A percentile compares a stretch with the other conserved stretches of the same genome.
Conservation (phyloP, 495 filamentous ascomycete species). For the Podospora didyma region DNA sequence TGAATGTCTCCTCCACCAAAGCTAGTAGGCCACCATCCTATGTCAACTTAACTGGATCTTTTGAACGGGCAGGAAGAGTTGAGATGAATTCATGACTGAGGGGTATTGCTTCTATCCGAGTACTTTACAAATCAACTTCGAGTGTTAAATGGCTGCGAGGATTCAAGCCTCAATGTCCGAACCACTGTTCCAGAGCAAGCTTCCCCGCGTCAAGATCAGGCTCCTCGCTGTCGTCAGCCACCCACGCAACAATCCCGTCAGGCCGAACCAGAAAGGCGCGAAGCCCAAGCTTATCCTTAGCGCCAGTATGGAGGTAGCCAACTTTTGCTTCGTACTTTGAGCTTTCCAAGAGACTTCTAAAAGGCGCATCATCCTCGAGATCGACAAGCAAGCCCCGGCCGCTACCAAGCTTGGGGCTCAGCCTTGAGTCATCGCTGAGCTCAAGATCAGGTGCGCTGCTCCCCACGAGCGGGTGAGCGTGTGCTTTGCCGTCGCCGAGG, state of each 20-base stretch:
- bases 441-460: conserved; percentile 28
- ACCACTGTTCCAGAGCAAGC: background rate
- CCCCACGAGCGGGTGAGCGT: conserved; percentile 23
- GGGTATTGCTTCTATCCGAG: too few relatives aligned
- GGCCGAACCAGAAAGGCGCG: conserved; percentile 27
- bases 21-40: too few relatives aligned
- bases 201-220: background rate
- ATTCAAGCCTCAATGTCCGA: background rate
- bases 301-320: conserved; percentile 18
- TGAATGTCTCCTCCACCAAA: too few relatives aligned
- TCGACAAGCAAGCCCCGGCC: conserved; percentile 24
- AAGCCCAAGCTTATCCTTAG: conserved; percentile 23
- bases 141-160: too few relatives aligned
- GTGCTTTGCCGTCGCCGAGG: conserved; percentile 11
- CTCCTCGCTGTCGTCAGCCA: background rate
- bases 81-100: too few relatives aligned
- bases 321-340: conserved; percentile 12
- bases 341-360: background rate
- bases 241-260: conserved; percentile 33
- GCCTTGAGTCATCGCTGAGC: conserved; percentile 19
- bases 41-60: too few relatives aligned
- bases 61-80: too few relatives aligned
- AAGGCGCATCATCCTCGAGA: conserved; percentile 12
- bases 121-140: too few relatives aligned
- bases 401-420: conserved; percentile 19